Percentiles rank a stretch among this genome's conserved stretches.
These are phyloP conservation scores for Yarrowia deformans DNA, from an alignment of 805 yeast genomes.

Conservation along the genomic window DNA sequence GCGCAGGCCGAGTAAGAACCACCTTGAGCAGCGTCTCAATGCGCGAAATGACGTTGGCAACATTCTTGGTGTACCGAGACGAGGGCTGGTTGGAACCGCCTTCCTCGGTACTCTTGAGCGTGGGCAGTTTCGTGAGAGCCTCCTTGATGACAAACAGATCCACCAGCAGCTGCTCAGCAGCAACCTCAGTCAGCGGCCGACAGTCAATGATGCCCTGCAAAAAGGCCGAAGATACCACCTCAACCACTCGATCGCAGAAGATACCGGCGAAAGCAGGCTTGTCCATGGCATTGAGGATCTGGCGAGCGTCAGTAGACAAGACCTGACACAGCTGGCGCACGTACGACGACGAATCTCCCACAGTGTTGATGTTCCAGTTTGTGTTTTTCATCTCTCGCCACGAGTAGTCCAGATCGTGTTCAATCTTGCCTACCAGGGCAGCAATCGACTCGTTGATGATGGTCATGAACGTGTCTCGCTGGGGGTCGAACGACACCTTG, in stretches of 20 bases:
- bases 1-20: conserved; percentile 67
- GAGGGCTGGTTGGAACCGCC: conserved; percentile 40
- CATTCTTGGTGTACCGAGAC: conserved; percentile 44
- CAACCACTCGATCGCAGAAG: conserved; percentile 78
- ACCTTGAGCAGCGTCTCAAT: conserved; percentile 74
- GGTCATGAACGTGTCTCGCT: conserved; percentile 63
- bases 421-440: conserved; percentile 63
- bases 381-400: conserved; percentile 86
- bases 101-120: conserved; percentile 40
- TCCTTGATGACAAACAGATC: conserved; percentile 73
- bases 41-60: conserved; percentile 51
- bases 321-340: conserved; percentile 63
- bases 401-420: conserved; percentile 65
- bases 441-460: conserved; percentile 66
- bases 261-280: conserved; percentile 76
- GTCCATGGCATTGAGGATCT: conserved; percentile 53
- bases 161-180: conserved; percentile 79
- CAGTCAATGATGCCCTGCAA: conserved; percentile 63
- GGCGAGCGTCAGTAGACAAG: conserved; percentile 57
- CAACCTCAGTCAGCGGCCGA: conserved; percentile 71
- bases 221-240: conserved; percentile 63
- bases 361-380: conserved; percentile 75
- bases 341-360: conserved; percentile 76
- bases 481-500: conserved; percentile 59
- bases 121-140: conserved; percentile 53